phyloP scores from a whole-genome alignment of 441 rosid species.

The Oxalis stricta region DNA sequence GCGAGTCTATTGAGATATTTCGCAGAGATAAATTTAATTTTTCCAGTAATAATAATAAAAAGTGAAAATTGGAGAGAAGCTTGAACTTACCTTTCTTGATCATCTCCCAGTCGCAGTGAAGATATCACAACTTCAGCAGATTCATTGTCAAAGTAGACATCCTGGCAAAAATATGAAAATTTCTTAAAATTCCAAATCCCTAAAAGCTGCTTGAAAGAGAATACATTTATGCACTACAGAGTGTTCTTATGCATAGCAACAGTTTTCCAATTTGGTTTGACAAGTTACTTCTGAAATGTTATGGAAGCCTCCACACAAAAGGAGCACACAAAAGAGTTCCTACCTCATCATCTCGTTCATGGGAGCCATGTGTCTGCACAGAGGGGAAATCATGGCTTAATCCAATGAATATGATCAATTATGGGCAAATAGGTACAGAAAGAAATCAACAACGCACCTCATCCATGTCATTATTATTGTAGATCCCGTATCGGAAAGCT shows the following conservation, averaged over 20 bases:
- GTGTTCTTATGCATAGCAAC: no score
- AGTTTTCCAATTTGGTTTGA: no score
- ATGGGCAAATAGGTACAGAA: not conserved
- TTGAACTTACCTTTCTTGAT: constrained; percentile 58
- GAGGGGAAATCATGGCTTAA: no score
- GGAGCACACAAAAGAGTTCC: constrained; percentile 1
- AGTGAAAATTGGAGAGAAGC: not conserved
- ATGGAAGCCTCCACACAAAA: no score
- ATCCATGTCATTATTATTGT: constrained; percentile 62
- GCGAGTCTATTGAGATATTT: not conserved
- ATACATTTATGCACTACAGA: no score
- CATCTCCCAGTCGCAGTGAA: constrained; percentile 85
- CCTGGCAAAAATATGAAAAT: constrained; percentile 38
- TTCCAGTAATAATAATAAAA: not conserved
- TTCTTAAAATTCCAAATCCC: no score
- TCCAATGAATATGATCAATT: not conserved
- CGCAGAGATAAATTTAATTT: not conserved
- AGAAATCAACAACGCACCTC: constrained; percentile 40
- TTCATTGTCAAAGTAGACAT: constrained; percentile 96
- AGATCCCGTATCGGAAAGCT: constrained; percentile 83
- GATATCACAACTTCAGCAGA: constrained; percentile 98
- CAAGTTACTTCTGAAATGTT: no score
- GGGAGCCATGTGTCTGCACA: constrained; percentile 62
- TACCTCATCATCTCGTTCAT: constrained; percentile 97
- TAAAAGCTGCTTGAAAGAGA: no score